Base-by-base conservation (phyloP, 208 protist genomes). In the Leptomonas pyrrhocoris region DNA sequence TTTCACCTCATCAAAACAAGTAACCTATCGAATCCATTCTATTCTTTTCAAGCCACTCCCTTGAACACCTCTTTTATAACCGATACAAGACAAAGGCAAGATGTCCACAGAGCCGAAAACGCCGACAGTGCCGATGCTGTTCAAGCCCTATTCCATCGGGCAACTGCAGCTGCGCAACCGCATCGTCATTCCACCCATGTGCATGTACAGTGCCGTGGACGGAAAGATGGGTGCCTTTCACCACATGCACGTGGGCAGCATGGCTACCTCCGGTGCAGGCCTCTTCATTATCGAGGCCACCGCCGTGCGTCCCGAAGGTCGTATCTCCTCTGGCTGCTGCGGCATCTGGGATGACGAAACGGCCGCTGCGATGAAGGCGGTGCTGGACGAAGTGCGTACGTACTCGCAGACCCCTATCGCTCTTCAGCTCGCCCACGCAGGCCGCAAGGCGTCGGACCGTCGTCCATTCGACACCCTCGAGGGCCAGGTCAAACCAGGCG, bases 371-470 rank as follows among this genome's bases (percentile, higher is more conserved):
- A 86, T 84, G 51, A 81, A 79, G 43, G 40, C 16, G n/a, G 70
- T 88, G 21, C 61, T 77, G 28, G 73, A 79, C 42, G 72, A 45
- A 8, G 77, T 90, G 9, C 85, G 80, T 15, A n/a, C 42, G 46
- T 79, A 84, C 56, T 60, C 49, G 7, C 21, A 65, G 18, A 68
- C 55, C 19, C 71, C 70, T 11, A 94, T 95, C 46, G 77, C 73
- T 13, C 86, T 95, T 67, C 90, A 95, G 79, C 88, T 95, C 31
- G 62, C 80, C 23, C 90, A 95, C 73, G 72, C 82, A 19, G 90
- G 90, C 23, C 73, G 90, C 40, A 92, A 88, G 49, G 79, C 61
- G 0, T 80, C 67, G 16, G 6, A 4, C 28, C 40, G 30, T 0
- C 46, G 69, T 25, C 58, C 62, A 9, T 45, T 68, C 13, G 34